Base-by-base conservation (phyloP, 225 moss, liverwort and hornwort genomes). In the Ulota crispa region DNA sequence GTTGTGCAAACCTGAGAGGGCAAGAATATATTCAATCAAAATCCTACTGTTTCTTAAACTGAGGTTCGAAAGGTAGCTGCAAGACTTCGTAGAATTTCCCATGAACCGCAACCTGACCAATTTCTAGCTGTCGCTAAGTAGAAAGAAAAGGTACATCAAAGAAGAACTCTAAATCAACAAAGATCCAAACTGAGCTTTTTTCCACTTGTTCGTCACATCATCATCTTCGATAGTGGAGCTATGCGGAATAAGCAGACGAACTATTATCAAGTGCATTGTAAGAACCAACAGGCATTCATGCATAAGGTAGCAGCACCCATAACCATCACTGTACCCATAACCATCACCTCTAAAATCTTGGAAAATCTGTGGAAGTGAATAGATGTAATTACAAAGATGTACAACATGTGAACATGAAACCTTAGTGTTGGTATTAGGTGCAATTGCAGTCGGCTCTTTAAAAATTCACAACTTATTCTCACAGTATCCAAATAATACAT, bases 1-100 rank as follows among this genome's bases (percentile, higher is more conserved):
- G 85, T 91, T 68, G 87, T 91, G 84, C 96, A 99, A 87, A 99
- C 87, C 99, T 99, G 89, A 42, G 41, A 93, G 89, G 53, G 61
- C n/a, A 37, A 70, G 13, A 45, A 7, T 18, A 53, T 31, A 41
- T 47, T 36, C 28, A 60, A 50, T 68, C 3, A 79, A 28, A 72
- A 27, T 28, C 15, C 24, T 20, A 30, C 10, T 31, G 62, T 52
- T 10, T 73, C 59, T 9, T 57, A 5, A 53, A 68, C 26, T 15
- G 52, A 67, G 9, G 12, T 36, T 43, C 30, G 37, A 73, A 42
- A 73, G 45, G 45, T 2, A 32, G 56, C 24, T 34, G 64, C 30
- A 75, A 65, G 60, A 60, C 28, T 73, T 28, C 18, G 5, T 18
- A 50, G 32, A 68, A 64, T 31, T 70, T 52, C 43, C 67, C 24